Evolutionary conservation across 352 stramenopile species (phyloP), one percentile per base, ranked within the genome.

Genomic region (Phytophthora citrophthora): DNA sequence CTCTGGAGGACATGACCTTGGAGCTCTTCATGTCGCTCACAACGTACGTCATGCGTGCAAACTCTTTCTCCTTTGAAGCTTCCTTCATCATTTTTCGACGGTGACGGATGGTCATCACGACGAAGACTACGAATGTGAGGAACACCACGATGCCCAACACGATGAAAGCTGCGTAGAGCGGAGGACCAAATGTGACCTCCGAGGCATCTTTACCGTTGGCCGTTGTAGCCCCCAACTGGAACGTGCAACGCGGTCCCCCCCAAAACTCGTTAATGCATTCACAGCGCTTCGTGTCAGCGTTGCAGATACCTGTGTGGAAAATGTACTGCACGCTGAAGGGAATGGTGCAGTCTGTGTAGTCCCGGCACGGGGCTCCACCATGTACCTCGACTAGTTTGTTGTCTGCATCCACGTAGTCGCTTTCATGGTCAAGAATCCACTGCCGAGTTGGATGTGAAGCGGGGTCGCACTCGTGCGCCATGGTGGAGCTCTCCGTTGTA

Each of bases 401-500:
- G n/a, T 79, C 59, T 13, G 60, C 69, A 47, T 93, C 79, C 11
- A 78, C 72, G 63, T 90, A 93, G 12, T 89, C 75, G 0, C 65
- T 38, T 20, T 82, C 67, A 56, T 93, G 70, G 60, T 86, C 82
- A 18, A 83, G 68, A 56, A 93, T 91, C 74, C 77, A 93, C 58
- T 90, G 65, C 0, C 79, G 70, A n/a, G 82, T 90, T 13, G 84
- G 84, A 39, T 93, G 83, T 10, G 68, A 76, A 9, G 65, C 55
- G 0, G 84, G 84, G 39, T 93, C 82, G 34, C 84, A 93, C 2
- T 76, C 78, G 13, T 83, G 39, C 1, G 61, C 54, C 82, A 93
- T 93, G 15, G 29, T 77, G 5, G 77, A 83, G 18, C 41, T 45
- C 5, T 60, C 11, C 9, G 67, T 76, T 34, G 43, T 61, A 61